phyloP scores from a whole-genome alignment of 495 filamentous ascomycete genomes.

The Talaromyces stipitatus region DNA sequence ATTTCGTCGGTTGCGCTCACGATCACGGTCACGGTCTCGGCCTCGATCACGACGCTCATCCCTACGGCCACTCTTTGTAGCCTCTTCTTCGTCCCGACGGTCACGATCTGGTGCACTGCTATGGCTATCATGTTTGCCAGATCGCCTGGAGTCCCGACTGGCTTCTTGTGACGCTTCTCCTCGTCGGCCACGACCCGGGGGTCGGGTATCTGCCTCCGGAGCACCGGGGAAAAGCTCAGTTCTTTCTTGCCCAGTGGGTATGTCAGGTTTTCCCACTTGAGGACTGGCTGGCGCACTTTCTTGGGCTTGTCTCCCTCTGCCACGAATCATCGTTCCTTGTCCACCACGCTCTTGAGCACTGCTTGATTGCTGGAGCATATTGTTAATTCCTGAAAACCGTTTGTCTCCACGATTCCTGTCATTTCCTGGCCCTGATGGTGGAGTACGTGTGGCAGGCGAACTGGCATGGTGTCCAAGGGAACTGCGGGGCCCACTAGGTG shows the following conservation, averaged over 20 bases:
- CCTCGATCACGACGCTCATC: conserved; percentile 28
- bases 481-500: conserved; percentile 34
- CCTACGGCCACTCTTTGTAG: conserved; percentile 21
- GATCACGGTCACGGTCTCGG: conserved; percentile 31
- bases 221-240: conserved; percentile 18
- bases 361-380: conserved; percentile 36
- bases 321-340: conserved; percentile 28
- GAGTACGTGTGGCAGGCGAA: conserved; percentile 19
- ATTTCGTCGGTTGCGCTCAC: conserved; percentile 26
- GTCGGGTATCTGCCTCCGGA: conserved; percentile 14
- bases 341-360: conserved; percentile 23
- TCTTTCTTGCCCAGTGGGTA: conserved; percentile 14
- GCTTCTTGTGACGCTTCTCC: conserved; percentile 27
- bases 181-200: conserved; percentile 15
- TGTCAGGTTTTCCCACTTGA: conserved; percentile 18
- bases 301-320: conserved; percentile 31
- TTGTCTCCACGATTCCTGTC: conserved; percentile 37
- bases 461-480: conserved; percentile 13
- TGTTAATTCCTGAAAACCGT: conserved; percentile 36
- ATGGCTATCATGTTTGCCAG: conserved; percentile 15
- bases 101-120: conserved; percentile 10
- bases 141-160: conserved; percentile 20
- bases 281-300: conserved; percentile 18
- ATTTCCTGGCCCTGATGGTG: conserved; percentile 19
- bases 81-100: conserved; percentile 20